Base-by-base conservation (phyloP, 257 asterid genomes). In the Henckelia pumila region DNA sequence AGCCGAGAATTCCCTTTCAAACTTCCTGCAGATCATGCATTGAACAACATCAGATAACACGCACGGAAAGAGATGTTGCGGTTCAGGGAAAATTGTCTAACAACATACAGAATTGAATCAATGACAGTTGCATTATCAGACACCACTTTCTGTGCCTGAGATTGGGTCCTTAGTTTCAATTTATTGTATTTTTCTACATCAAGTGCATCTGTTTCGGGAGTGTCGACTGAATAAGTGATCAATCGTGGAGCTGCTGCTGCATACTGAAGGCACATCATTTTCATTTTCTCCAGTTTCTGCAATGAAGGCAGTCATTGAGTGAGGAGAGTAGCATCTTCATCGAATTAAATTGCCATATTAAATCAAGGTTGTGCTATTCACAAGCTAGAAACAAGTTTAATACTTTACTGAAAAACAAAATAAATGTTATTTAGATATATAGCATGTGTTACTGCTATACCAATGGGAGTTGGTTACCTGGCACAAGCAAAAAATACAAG, bases 251-350 rank as follows among this genome's bases (percentile, higher is more conserved):
- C 86, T 50, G 97, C 99, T 57, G 92, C 84, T 63, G 99, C 95
- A 73, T 91, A 88, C 82, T 85, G 99, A 75, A 94, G 91, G 84
- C 99, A 94, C 66, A 91, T 83, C 56, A 73, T 67, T 76, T 94
- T 87, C 86, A 94, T 86, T 74, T 78, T 89, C 88, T 91, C 99
- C 83, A 91, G 85, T 80, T 88, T 94, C 97, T 91, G 93, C 86
- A 71, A 9, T 49, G 30, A 79, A 40, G 47, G 57, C 74, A 73
- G 68, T 32, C 59, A 23, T 21, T 64, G 63, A 66, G 63, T 40
- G 59, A 73, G 70, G 66, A 13, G 68, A 56, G 65, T 56, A 35
- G 59, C 55, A 2, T 44, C 63, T 29, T 40, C n/a, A 67, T 22
- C 37, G 56, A 61, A 24, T 40, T 20, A 20, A 13, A 63, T 50